phyloP scores from a whole-genome alignment of 202 grass and related monocot species.

The Setaria italica region DNA sequence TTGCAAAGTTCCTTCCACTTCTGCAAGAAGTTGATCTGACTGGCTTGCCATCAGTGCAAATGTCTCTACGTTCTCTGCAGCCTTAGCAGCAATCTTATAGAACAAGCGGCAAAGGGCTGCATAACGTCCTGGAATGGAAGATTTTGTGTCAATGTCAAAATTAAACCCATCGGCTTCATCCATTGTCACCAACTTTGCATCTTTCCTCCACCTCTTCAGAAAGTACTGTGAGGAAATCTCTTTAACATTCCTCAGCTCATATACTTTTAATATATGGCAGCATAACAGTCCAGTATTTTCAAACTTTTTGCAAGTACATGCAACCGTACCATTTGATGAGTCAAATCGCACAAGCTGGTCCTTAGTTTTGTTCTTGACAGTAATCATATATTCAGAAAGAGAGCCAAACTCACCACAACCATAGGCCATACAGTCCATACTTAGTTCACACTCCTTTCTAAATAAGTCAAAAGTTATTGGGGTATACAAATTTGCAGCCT shows the following conservation, averaged over 20 bases:
- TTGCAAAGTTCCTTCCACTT: constrained; percentile 69
- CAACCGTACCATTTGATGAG: constrained; percentile 65
- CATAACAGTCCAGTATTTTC: constrained; percentile 82
- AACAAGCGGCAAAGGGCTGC: constrained; percentile 70
- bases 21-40: constrained; percentile 72
- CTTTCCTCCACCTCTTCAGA: constrained; percentile 87
- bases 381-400: constrained; percentile 71
- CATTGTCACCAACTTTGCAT: constrained; percentile 58
- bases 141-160: constrained; percentile 50
- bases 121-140: constrained; percentile 63
- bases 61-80: constrained; percentile 74
- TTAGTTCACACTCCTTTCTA: constrained; percentile 77
- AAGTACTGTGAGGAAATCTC: constrained; percentile 74
- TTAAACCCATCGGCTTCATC: constrained; percentile 51
- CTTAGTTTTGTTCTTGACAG: constrained; percentile 74
- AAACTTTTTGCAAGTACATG: constrained; percentile 86
- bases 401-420: constrained; percentile 69
- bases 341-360: constrained; percentile 78
- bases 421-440: constrained; percentile 73
- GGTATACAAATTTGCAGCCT: constrained; percentile 79
- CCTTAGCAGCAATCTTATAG: constrained; percentile 81
- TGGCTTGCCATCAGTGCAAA: constrained; percentile 71
- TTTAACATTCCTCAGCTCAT: constrained; percentile 77
- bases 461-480: constrained; percentile 66
- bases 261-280: constrained; percentile 92